phyloP scores from a whole-genome alignment of 106 monocot species.

The Xerophyta viscosa region DNA sequence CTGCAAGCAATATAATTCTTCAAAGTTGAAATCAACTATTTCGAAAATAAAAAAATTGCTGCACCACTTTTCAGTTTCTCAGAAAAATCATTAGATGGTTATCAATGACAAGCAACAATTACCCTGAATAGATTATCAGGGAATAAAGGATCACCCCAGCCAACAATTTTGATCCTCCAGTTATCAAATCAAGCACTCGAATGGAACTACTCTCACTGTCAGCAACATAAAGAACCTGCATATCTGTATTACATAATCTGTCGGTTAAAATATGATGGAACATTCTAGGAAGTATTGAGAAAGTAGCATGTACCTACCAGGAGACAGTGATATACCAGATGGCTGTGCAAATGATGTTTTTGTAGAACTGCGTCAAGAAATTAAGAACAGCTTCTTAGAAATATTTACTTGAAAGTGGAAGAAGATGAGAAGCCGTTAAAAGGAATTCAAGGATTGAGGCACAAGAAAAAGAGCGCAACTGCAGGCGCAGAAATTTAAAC shows the following conservation, averaged over 20 bases:
- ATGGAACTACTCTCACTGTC: slow-evolving; percentile 99
- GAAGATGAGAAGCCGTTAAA: too few relatives aligned
- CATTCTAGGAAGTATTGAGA: neutral
- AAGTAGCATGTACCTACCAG: slow-evolving; percentile 40
- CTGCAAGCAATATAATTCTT: slow-evolving; percentile 48
- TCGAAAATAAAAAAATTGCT: too few relatives aligned
- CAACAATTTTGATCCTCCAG: slow-evolving; percentile 80
- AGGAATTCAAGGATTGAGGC: too few relatives aligned
- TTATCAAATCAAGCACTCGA: slow-evolving; percentile 72
- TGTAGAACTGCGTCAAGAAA: slow-evolving; percentile 40
- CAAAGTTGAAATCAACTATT: too few relatives aligned
- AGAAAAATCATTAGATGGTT: too few relatives aligned
- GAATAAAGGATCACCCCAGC: slow-evolving; percentile 90
- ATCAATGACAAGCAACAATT: neutral
- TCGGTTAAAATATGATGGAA: neutral
- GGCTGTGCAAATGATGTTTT: slow-evolving; percentile 97
- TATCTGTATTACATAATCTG: slow-evolving; percentile 28
- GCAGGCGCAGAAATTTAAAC: too few relatives aligned
- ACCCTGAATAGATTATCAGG: slow-evolving; percentile 96
- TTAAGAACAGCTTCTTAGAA: too few relatives aligned
- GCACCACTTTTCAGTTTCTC: too few relatives aligned
- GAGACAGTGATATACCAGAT: slow-evolving; percentile 81
- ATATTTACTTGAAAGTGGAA: too few relatives aligned
- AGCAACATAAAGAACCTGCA: slow-evolving; percentile 67
- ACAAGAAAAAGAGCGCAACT: too few relatives aligned